phyloP scores from a whole-genome alignment of 2,329 filamentous ascomycete species.

The Trichoderma cornu-damae region DNA sequence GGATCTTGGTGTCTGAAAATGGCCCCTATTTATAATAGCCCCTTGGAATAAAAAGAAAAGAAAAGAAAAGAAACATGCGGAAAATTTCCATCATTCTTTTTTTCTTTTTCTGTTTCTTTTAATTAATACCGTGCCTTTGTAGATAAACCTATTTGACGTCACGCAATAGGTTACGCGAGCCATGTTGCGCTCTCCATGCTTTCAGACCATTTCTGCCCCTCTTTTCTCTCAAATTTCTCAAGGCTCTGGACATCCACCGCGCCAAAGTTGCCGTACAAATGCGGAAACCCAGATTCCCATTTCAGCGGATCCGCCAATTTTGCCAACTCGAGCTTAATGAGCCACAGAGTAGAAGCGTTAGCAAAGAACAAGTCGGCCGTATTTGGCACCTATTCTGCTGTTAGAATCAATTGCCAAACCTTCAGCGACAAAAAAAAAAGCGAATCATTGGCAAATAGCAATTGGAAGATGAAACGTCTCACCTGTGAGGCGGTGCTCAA shows the following conservation, averaged over 20 bases:
- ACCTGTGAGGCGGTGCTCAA: conserved; percentile 54
- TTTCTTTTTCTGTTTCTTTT: not conserved
- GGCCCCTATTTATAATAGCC: not conserved
- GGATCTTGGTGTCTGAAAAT: conserved; percentile 52
- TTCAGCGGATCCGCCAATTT: conserved; percentile 41
- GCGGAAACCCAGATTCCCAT: conserved; percentile 56
- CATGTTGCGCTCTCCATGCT: conserved; percentile 38
- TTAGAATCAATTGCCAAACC: not conserved
- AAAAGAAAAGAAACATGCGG: not conserved
- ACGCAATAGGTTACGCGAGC: conserved; percentile 33
- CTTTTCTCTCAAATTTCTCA: conserved; percentile 42
- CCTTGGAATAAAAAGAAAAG: not conserved
- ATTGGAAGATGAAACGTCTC: not conserved
- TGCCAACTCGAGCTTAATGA: conserved; percentile 50
- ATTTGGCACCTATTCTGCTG: conserved; percentile 37
- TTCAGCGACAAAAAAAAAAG: too few species aligned
- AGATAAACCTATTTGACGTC: not conserved
- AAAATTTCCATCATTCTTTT: not conserved
- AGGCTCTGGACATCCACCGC: conserved; percentile 45
- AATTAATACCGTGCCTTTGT: not conserved
- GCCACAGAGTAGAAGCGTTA: conserved; percentile 38
- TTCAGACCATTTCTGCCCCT: conserved; percentile 44
- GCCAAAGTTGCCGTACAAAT: conserved; percentile 56
- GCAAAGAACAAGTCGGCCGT: conserved; percentile 44
- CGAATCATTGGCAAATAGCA: not conserved